Evolutionary conservation across 768 basidiomycete genomes (phyloP), one percentile per base, ranked within the genome.

Genomic region (Auriscalpium vulgare): DNA sequence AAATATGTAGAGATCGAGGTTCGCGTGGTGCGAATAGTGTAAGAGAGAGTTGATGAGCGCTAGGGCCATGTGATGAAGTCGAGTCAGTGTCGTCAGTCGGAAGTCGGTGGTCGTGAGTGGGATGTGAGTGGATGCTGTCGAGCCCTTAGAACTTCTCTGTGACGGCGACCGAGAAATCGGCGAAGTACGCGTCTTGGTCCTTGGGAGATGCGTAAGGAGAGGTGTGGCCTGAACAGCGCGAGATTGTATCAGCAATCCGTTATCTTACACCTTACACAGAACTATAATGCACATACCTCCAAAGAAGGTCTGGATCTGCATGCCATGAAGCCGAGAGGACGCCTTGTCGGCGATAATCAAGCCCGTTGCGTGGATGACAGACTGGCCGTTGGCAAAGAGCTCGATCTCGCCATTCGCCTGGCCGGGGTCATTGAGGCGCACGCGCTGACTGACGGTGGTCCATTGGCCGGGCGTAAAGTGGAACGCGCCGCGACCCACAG

Each of bases 261-360:
- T 50, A n/a, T 47, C 51, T n/a, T 36, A 21, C 21, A 21, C 2
- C 36, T 51, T 47, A 55, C n/a, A 56, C 44, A 29, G 48, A 46
- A 63, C 63, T 54, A 67, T 34, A 11, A 45, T 55, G 35, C 57
- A 69, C 73, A 58, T 64, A 78, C 82, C 84, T 49, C 86, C 86
- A 61, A 90, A 88, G 78, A 88, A 88, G n/a, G 86, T 85, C 71
- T 88, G 83, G 75, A 84, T 79, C 67, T 82, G 81, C 55, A 87
- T 79, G 19, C 88, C 87, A 37, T 80, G 75, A 63, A 89, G 78
- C 59, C 73, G 75, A 43, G 81, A 80, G 1, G 70, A 68, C 29
- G 65, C 67, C 56, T 71, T 72, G n/a, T n/a, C 46, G n/a, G 50
- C 50, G 36, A 88, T 70, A 56, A 80, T 74, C 21, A 90, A 71